Conservation (phyloP, 805 yeast species). For the Spathaspora passalidarum region DNA sequence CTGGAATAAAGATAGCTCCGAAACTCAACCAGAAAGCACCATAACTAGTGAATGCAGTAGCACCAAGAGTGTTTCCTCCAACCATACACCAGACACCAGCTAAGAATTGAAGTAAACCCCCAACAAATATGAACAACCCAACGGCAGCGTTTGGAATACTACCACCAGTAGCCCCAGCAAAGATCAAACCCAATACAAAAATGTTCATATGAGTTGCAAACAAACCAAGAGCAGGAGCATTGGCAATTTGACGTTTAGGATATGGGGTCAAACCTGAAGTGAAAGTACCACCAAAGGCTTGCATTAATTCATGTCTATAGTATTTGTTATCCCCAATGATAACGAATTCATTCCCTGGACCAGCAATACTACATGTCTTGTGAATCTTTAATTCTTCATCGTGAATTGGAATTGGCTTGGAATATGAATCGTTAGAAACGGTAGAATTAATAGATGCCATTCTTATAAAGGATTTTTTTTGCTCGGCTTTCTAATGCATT, state of each 20-base stretch:
- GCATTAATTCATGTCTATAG: constrained; percentile 29
- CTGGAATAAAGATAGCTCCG: constrained; percentile 48
- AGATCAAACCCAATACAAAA: constrained; percentile 44
- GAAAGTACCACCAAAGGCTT: constrained; percentile 35
- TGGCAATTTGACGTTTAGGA: constrained; percentile 46
- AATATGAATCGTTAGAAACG: neutral
- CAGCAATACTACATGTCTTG: constrained; percentile 15
- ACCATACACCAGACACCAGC: constrained; percentile 51
- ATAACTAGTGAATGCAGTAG: constrained; percentile 49
- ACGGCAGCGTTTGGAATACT: constrained; percentile 38
- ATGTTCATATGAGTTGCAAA: constrained; percentile 46
- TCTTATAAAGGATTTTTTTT: neutral
- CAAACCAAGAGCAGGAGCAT: constrained; percentile 56
- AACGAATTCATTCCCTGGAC: constrained; percentile 22
- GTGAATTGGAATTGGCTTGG: constrained; percentile 1
- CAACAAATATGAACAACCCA: constrained; percentile 46
- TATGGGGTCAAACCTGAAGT: constrained; percentile 28
- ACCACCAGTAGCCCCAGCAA: constrained; percentile 45
- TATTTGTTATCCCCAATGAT: constrained; percentile 27
- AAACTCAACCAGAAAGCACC: constrained; percentile 56
- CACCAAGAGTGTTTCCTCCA: constrained; percentile 54
- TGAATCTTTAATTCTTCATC: neutral
- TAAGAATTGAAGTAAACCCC: constrained; percentile 48
- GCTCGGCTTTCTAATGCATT: neutral
- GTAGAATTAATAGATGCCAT: neutral